Percentiles rank a stretch among this genome's conserved stretches.
Conservation (phyloP, 768 basidiomycete genomes). For the Suillus spraguei region DNA sequence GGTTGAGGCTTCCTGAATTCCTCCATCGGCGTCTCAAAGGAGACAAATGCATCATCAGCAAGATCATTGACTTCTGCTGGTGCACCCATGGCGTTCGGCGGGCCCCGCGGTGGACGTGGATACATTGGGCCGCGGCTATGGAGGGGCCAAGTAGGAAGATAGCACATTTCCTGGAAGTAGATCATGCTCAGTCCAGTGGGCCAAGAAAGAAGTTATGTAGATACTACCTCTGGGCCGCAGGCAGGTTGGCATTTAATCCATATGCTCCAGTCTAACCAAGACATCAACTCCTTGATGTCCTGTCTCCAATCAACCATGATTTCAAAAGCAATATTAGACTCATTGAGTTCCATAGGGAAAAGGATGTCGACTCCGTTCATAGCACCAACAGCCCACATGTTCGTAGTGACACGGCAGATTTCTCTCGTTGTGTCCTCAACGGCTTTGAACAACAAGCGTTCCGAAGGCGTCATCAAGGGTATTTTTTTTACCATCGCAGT, state of each 20-base stretch:
- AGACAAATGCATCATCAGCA: neutral
- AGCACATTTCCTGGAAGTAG: constrained; percentile 26
- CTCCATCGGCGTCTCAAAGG: neutral
- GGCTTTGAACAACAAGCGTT: constrained; percentile 28
- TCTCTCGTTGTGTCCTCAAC: constrained; percentile 41
- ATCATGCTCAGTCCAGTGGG: neutral
- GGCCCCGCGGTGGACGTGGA: neutral
- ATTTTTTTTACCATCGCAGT: constrained; percentile 15
- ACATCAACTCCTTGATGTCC: constrained; percentile 40
- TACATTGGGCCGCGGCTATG: neutral
- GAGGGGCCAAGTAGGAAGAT: constrained; percentile 28
- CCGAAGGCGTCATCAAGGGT: constrained; percentile 29
- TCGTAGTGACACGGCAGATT: constrained; percentile 47
- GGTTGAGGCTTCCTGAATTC: constrained; percentile 28
- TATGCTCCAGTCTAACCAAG: constrained; percentile 28
- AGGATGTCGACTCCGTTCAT: constrained; percentile 19
- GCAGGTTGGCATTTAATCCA: too few relatives aligned
- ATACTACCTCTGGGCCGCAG: constrained; percentile 20
- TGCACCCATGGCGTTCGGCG: too few relatives aligned
- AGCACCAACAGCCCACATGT: constrained; percentile 49
- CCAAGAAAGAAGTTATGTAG: neutral
- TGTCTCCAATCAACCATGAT: constrained; percentile 36
- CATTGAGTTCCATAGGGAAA: constrained; percentile 9
- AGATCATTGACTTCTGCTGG: neutral
- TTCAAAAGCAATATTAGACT: constrained; percentile 10